Percentiles rank a stretch among this genome's conserved stretches.
Conservation (phyloP, 768 basidiomycete genomes). For the Pisolithus sp. region DNA sequence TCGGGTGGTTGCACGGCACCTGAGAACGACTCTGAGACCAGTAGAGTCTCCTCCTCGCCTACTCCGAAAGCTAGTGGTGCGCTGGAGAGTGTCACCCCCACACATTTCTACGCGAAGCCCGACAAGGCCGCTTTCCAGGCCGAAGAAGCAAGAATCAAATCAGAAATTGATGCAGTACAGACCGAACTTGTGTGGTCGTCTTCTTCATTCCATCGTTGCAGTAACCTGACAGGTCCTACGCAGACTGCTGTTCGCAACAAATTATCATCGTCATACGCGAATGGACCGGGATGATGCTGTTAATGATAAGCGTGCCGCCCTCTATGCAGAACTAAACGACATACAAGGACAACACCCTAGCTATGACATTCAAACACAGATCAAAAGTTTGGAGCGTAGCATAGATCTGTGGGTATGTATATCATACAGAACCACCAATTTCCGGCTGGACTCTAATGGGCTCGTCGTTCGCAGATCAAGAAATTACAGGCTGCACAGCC, state of each 20-base stretch:
- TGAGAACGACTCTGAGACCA: slow-evolving; percentile 1
- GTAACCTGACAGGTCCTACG: slow-evolving; percentile 2
- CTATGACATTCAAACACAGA: slow-evolving; percentile 66
- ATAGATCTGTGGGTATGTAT: slow-evolving; percentile 70
- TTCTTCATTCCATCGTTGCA: not conserved
- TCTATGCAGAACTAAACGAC: slow-evolving; percentile 75
- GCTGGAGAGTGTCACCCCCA: slow-evolving; percentile 8
- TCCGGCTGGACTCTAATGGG: not conserved
- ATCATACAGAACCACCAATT: not conserved
- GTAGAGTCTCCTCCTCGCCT: slow-evolving; percentile 22
- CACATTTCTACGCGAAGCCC: slow-evolving; percentile 51
- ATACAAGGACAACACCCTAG: slow-evolving; percentile 75
- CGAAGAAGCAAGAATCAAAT: slow-evolving; percentile 78
- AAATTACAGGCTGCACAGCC: slow-evolving; percentile 75
- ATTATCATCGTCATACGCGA: slow-evolving; percentile 45
- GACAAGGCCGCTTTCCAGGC: slow-evolving; percentile 81
- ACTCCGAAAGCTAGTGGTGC: slow-evolving; percentile 14
- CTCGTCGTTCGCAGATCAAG: slow-evolving; percentile 52
- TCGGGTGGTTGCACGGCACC: no score
- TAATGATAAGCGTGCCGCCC: slow-evolving; percentile 59
- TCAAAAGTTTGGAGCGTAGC: slow-evolving; percentile 70
- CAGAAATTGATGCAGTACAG: slow-evolving; percentile 80
- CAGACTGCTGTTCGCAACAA: slow-evolving; percentile 72
- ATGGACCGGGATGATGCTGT: slow-evolving; percentile 53
- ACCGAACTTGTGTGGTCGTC: slow-evolving; percentile 62